Evolutionary conservation across 441 rosid species (phyloP).

Genomic region (Jatropha podagrica): DNA sequence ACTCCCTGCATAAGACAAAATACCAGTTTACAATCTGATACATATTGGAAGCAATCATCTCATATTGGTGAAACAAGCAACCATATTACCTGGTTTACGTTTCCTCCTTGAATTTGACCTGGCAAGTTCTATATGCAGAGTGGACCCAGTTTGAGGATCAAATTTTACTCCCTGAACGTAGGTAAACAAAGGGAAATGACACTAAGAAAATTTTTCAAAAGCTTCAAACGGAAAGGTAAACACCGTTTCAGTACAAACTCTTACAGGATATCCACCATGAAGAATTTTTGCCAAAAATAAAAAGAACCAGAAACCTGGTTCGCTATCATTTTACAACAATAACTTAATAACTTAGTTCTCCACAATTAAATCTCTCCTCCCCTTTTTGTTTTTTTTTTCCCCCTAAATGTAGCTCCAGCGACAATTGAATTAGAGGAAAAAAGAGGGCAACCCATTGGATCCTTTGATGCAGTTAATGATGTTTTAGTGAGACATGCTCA

Average conservation of each 20-base stretch:
- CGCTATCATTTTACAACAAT: neutral
- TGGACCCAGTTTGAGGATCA: conserved; percentile 77
- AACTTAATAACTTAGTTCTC: neutral
- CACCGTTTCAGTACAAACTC: neutral
- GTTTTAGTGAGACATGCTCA: neutral
- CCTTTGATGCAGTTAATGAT: neutral
- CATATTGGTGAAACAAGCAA: neutral
- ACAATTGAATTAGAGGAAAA: neutral
- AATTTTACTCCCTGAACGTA: conserved; percentile 70
- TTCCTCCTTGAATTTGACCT: conserved; percentile 82
- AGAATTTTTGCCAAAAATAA: neutral
- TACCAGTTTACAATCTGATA: conserved; percentile 8
- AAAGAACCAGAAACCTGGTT: neutral
- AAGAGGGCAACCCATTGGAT: neutral
- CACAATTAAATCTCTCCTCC: neutral
- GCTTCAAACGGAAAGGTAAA: conserved; percentile 18
- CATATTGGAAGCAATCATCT: neutral
- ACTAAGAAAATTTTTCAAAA: conserved; percentile 2
- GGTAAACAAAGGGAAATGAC: conserved; percentile 22
- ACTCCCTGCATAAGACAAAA: conserved; percentile 42
- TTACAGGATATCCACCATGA: neutral
- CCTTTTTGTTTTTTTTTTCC: neutral
- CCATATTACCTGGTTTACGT: conserved; percentile 54
- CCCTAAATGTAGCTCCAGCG: neutral
- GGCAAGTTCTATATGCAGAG: conserved; percentile 78